These are phyloP conservation scores for Fusarium sp. DNA, from an alignment of 2,329 filamentous ascomycete genomes.

Conservation along the genomic window DNA sequence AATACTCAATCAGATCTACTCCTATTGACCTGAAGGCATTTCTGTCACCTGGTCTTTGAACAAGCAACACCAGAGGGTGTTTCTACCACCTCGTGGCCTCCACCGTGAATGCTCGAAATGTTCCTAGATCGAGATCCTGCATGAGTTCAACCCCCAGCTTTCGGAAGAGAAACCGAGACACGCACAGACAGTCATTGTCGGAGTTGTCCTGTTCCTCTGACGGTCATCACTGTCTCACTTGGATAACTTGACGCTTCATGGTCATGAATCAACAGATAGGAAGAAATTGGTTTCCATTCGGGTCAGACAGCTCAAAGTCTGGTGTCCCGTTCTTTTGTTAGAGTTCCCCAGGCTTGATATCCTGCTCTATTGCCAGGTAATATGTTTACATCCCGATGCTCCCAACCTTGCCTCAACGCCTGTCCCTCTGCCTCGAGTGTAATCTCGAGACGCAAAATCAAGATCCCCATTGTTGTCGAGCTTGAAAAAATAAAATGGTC, in stretches of 20 bases:
- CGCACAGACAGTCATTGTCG: not conserved
- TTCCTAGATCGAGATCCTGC: slow-evolving; percentile 4
- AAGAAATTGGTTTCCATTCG: not conserved
- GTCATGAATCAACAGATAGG: not conserved
- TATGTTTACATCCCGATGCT: not conserved
- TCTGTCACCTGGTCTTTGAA: slow-evolving; percentile 3
- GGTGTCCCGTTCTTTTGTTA: not conserved
- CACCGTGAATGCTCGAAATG: not conserved
- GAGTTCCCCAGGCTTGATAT: not conserved
- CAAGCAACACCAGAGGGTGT: not conserved
- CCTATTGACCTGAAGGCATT: not conserved
- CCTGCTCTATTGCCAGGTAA: slow-evolving; percentile 4
- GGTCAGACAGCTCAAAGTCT: not conserved
- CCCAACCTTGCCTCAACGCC: slow-evolving; percentile 31
- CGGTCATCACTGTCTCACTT: not conserved
- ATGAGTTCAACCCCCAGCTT: not conserved
- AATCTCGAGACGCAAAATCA: not conserved
- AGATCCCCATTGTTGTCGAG: slow-evolving; percentile 3
- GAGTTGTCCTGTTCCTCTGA: not conserved
- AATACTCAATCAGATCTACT: not conserved
- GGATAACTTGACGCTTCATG: not conserved
- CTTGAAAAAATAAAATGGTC: slow-evolving; percentile 22
- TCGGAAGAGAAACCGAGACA: slow-evolving; percentile 6
- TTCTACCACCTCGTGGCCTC: slow-evolving; percentile 8
- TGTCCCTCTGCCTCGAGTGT: not conserved